Evolutionary conservation across 2,329 filamentous ascomycete genomes (phyloP).

Genomic region (Ilyonectria sp.): DNA sequence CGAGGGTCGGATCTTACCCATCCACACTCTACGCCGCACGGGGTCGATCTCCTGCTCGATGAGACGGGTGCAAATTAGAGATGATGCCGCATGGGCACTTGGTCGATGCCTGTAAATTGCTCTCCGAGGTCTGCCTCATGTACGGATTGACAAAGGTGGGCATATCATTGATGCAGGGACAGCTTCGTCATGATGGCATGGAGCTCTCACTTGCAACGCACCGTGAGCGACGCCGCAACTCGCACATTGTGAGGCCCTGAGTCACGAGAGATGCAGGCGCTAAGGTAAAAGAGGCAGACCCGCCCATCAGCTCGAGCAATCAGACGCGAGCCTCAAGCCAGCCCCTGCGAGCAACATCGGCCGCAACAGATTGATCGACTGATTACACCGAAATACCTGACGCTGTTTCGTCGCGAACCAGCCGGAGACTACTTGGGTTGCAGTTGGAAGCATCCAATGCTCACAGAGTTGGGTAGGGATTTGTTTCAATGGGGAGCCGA

Average conservation of each 20-base stretch:
- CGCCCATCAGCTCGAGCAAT: conserved; percentile 42
- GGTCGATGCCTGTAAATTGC: not conserved
- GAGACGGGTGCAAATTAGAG: conserved; percentile 11
- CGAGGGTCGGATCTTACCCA: conserved; percentile 26
- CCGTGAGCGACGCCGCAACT: conserved; percentile 18
- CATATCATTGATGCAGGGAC: conserved; percentile 19
- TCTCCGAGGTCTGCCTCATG: not conserved
- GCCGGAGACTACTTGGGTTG: conserved; percentile 29
- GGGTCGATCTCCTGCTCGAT: conserved; percentile 22
- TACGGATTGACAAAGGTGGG: conserved; percentile 6
- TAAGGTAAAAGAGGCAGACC: conserved; percentile 42
- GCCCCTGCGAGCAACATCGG: conserved; percentile 38
- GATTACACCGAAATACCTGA: conserved; percentile 45
- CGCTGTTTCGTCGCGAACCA: conserved; percentile 40
- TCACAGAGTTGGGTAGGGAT: conserved; percentile 16
- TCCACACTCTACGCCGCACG: conserved; percentile 18
- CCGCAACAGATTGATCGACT: conserved; percentile 46
- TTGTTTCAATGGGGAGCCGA: conserved; percentile 26
- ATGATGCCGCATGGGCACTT: conserved; percentile 11
- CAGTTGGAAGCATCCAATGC: conserved; percentile 29
- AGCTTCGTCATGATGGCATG: conserved; percentile 7
- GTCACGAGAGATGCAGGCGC: conserved; percentile 37
- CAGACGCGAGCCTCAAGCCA: conserved; percentile 33
- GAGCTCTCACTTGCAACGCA: conserved; percentile 20
- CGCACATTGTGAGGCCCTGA: conserved; percentile 36